These are phyloP conservation scores for Fusarium lateritium DNA, from an alignment of 2,329 filamentous ascomycete species.

Conservation along the genomic window DNA sequence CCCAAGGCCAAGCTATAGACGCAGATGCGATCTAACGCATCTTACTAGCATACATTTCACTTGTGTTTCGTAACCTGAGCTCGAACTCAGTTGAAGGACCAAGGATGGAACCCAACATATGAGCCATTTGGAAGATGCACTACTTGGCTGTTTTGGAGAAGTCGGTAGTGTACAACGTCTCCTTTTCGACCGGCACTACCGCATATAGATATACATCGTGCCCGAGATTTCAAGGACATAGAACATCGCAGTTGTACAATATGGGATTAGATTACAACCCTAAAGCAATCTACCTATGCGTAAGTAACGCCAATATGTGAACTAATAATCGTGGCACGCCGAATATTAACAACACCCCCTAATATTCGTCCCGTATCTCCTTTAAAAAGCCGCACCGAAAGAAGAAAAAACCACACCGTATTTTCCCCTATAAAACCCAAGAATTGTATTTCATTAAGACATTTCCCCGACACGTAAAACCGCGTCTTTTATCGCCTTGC, in stretches of 20 bases:
- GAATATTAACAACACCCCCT: slow-evolving; percentile 5
- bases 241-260: not conserved
- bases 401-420: not conserved
- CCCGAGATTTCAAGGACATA: too few relatives aligned
- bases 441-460: slow-evolving; percentile 25
- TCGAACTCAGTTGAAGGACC: too few relatives aligned
- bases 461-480: not conserved
- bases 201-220: too few relatives aligned
- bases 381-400: not conserved
- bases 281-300: slow-evolving; percentile 7
- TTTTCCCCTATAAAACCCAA: slow-evolving; percentile 9
- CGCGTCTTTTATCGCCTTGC: slow-evolving; percentile 35
- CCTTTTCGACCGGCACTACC: too few relatives aligned
- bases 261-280: slow-evolving; percentile 19
- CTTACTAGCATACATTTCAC: too few relatives aligned
- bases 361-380: not conserved
- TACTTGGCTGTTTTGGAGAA: too few relatives aligned
- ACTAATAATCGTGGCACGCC: slow-evolving; percentile 9
- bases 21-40: not conserved
- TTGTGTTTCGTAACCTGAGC: too few relatives aligned
- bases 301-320: slow-evolving; percentile 16
- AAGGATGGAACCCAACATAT: too few relatives aligned
- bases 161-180: too few relatives aligned
- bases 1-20: slow-evolving; percentile 4
- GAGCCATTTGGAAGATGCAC: too few relatives aligned